These are phyloP conservation scores for Metschnikowia peoriensis DNA, from an alignment of 805 yeast genomes.

Conservation along the genomic window DNA sequence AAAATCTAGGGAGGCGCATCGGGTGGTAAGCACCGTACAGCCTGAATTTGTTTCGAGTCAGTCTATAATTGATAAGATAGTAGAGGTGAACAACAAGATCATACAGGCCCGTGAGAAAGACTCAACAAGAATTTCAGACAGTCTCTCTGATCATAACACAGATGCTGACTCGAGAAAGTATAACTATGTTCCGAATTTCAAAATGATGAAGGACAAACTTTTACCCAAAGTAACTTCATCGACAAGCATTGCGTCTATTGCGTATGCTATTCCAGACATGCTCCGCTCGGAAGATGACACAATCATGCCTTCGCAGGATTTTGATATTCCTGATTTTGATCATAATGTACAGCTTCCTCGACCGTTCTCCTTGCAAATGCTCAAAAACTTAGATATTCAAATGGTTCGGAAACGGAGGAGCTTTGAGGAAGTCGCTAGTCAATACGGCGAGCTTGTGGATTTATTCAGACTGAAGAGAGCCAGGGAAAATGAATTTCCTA, in stretches of 20 bases:
- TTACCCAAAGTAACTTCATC: constrained; percentile 2
- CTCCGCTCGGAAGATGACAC: not conserved
- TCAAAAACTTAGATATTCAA: constrained; percentile 33
- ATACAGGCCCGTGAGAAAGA: constrained; percentile 6
- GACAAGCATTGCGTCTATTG: not conserved
- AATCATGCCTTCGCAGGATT: constrained; percentile 2
- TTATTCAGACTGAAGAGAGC: constrained; percentile 12
- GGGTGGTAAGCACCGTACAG: constrained; percentile 14
- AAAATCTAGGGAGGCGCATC: not conserved
- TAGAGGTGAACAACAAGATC: constrained; percentile 12
- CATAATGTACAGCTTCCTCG: constrained; percentile 27
- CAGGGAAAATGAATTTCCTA: not conserved
- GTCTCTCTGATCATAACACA: not conserved
- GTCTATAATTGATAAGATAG: constrained; percentile 15
- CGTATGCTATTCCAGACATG: not conserved
- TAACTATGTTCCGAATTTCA: constrained; percentile 6
- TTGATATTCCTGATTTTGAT: constrained; percentile 6
- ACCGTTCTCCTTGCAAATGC: constrained; percentile 30
- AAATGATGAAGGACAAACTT: constrained; percentile 7
- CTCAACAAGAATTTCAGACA: not conserved
- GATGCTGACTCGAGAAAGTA: not conserved
- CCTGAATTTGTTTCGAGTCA: constrained; percentile 13
- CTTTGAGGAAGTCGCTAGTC: constrained; percentile 25
- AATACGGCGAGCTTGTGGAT: constrained; percentile 18
- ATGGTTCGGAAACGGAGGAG: constrained; percentile 29